Base-by-base conservation (phyloP, 2,329 filamentous ascomycete species). In the Diaporthe humulicola region DNA sequence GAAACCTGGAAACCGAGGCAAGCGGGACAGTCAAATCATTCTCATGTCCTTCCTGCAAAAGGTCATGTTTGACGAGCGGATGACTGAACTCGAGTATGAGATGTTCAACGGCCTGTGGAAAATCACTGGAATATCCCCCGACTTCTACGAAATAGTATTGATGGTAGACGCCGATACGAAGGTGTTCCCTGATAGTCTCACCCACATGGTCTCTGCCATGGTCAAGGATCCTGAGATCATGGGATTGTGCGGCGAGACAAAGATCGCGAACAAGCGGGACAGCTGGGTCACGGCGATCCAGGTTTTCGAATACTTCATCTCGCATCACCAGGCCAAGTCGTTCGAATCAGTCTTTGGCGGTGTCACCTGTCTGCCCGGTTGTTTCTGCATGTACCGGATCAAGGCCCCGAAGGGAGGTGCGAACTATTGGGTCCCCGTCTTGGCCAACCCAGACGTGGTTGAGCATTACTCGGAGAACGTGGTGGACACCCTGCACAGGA, bases 331-430 rank as follows among this genome's bases (percentile, higher is more conserved):
- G 80, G 92, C 96, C 81, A 99, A 99, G 86, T 95, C 96, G 5
- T 99, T 99, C 85, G 97, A 99, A 85, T 98, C 96, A 1, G 94
- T 98, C 78, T 99, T 99, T 85, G 97, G 97, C 86, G 97, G 97
- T 93, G 97, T 99, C 76, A 99, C 97, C 77, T 99, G 97, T 89
- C 89, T 99, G 79, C 97, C 97, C 22, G 97, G 97, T 78, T 99
- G 97, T 88, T 99, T 99, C 92, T 98, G 95, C 89, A 99, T 99
- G 97, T 99, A 99, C 88, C 94, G 97, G 81, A 98, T 99, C 90
- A 99, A 99, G 86, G 94, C 97, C 40, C 97, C 97, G 76, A 99
- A 99, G 87, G 97, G 97, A 78, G 96, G 94, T 36, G 95, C 98
- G 83, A 98, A 99, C 87, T 99, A 98, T 87, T 99, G 97, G 97